A percentile compares a stretch with the other conserved stretches of the same genome.
Evolutionary conservation across 2,329 filamentous ascomycete species (phyloP).

Genomic region (Epichloe aotearoae): DNA sequence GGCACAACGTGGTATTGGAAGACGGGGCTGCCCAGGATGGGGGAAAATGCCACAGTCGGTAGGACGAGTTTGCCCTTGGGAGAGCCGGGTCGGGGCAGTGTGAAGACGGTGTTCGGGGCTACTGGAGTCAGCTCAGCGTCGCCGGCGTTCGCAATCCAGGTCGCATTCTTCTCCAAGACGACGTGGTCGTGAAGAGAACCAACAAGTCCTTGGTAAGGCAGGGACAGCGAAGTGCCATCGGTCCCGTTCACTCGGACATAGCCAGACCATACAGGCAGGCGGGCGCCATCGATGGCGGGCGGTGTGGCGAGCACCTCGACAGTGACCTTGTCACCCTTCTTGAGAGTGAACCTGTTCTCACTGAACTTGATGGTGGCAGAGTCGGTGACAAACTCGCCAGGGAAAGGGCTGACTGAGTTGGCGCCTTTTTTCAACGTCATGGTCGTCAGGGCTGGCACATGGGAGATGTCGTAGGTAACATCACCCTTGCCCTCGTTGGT

Average conservation of each 20-base stretch:
- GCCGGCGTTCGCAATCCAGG: background rate
- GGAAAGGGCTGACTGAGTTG: slow-evolving; percentile 24
- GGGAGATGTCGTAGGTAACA: slow-evolving; percentile 35
- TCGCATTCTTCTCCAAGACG: background rate
- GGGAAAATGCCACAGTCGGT: no score
- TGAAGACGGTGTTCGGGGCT: background rate
- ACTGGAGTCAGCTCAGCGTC: background rate
- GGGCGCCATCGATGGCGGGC: slow-evolving; percentile 24
- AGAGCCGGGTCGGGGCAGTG: background rate
- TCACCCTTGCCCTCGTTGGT: slow-evolving; percentile 34
- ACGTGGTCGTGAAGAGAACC: slow-evolving; percentile 11
- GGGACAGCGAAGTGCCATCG: slow-evolving; percentile 19
- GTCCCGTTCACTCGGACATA: slow-evolving; percentile 26
- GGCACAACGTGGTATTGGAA: no score
- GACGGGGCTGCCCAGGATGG: no score
- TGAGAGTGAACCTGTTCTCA: background rate
- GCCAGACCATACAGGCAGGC: slow-evolving; percentile 29
- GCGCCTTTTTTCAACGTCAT: slow-evolving; percentile 27
- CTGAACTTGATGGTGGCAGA: slow-evolving; percentile 18
- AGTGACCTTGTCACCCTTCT: background rate
- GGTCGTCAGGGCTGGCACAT: slow-evolving; percentile 33
- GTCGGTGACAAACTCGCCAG: slow-evolving; percentile 24
- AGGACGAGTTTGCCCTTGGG: no score
- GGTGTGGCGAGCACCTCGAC: slow-evolving; percentile 9
- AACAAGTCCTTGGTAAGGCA: slow-evolving; percentile 26